These are phyloP conservation scores for Pythium graminicola DNA, from an alignment of 352 stramenopile species.

Conservation along the genomic window DNA sequence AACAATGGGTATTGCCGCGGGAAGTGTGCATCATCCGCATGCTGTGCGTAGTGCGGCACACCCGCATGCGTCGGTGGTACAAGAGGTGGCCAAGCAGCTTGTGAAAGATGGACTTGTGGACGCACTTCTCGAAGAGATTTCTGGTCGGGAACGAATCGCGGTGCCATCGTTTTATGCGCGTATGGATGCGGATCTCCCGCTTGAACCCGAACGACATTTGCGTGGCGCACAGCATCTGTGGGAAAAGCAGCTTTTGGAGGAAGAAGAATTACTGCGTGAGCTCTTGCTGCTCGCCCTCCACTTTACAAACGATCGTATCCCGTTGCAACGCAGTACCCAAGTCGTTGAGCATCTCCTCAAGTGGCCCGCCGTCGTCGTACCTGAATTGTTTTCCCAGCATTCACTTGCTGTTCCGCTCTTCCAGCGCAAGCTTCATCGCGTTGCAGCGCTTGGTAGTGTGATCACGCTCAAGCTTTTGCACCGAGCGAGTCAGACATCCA, in stretches of 20 bases:
- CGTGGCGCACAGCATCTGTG: slow-evolving; percentile 33
- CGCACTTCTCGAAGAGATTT: slow-evolving; percentile 50
- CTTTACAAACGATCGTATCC: slow-evolving; percentile 32
- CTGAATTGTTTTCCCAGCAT: slow-evolving; percentile 22
- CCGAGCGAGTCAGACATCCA: slow-evolving; percentile 4
- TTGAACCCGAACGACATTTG: slow-evolving; percentile 8
- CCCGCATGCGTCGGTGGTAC: slow-evolving; percentile 25
- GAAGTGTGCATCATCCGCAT: no score
- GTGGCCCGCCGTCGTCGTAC: slow-evolving; percentile 19
- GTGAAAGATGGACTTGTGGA: slow-evolving; percentile 51
- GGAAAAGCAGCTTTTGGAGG: slow-evolving; percentile 53
- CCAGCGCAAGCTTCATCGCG: slow-evolving; percentile 12
- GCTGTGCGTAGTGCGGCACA: slow-evolving; percentile 15
- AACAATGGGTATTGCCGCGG: neutral
- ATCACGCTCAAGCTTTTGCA: slow-evolving; percentile 16
- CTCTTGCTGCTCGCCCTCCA: slow-evolving; percentile 46
- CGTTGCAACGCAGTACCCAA: slow-evolving; percentile 14
- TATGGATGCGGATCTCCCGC: slow-evolving; percentile 13
- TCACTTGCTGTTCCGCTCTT: slow-evolving; percentile 12
- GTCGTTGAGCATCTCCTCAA: slow-evolving; percentile 17
- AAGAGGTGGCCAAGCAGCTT: slow-evolving; percentile 40
- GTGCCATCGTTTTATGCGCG: slow-evolving; percentile 35
- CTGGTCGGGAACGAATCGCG: slow-evolving; percentile 30
- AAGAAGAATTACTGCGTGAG: slow-evolving; percentile 53
- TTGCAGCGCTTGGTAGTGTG: slow-evolving; percentile 13